phyloP scores from a whole-genome alignment of 2,329 filamentous ascomycete genomes.

The Aspergillus hortae region DNA sequence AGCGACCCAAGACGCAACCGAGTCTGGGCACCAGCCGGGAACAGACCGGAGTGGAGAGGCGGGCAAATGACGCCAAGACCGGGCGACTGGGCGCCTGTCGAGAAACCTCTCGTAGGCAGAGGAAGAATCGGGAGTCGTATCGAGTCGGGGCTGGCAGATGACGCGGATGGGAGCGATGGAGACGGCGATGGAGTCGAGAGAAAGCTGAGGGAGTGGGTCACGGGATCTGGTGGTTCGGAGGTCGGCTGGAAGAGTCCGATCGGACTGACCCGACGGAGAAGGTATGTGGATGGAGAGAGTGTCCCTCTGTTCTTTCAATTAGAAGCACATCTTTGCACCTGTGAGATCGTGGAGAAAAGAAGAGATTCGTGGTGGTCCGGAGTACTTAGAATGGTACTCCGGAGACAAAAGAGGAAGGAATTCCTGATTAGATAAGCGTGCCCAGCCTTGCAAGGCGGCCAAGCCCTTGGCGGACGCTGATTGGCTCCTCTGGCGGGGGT shows the following conservation, averaged over 20 bases:
- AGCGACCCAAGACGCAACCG: slow-evolving; percentile 8
- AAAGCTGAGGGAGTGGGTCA: background rate
- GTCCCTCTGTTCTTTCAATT: too few species aligned
- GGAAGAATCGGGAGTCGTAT: background rate
- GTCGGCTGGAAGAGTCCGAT: slow-evolving; percentile 5
- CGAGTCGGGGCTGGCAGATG: slow-evolving; percentile 8
- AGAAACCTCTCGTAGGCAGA: too few species aligned
- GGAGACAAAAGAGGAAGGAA: background rate
- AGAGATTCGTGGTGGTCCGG: slow-evolving; percentile 1
- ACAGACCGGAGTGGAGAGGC: slow-evolving; percentile 1
- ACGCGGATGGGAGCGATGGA: background rate
- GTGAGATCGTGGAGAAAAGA: slow-evolving; percentile 9
- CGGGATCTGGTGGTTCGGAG: background rate
- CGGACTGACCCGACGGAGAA: too few species aligned
- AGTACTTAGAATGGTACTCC: too few species aligned
- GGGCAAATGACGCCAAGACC: background rate
- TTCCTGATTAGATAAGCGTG: background rate
- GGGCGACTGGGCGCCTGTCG: background rate
- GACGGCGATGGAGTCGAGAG: background rate
- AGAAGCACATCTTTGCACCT: too few species aligned
- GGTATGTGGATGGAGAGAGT: too few species aligned
- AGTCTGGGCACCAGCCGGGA: slow-evolving; percentile 1
- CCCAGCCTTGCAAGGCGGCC: slow-evolving; percentile 22
- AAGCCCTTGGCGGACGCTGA: slow-evolving; percentile 1
- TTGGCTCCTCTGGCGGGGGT: background rate